Percentiles rank a stretch among this genome's conserved stretches.
phyloP scores from a whole-genome alignment of 2,329 filamentous ascomycete species.

The Fusarium chuoi region DNA sequence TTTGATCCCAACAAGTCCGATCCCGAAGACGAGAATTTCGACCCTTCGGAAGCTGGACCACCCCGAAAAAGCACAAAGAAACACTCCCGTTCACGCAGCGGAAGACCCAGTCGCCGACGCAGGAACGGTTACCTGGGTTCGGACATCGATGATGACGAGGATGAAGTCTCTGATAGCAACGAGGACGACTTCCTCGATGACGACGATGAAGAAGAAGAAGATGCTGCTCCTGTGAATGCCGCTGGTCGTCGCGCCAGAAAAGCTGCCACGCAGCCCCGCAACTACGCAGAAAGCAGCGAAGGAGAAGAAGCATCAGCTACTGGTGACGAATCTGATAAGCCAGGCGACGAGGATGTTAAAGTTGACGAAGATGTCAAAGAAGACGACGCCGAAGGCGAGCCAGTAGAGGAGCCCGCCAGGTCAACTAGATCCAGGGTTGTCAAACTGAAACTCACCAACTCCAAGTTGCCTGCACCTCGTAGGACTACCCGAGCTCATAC shows the following conservation, averaged over 20 bases:
- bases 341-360: constrained; percentile 42
- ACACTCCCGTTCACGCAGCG: constrained; percentile 51
- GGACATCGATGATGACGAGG: constrained; percentile 69
- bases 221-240: constrained; percentile 56
- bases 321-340: constrained; percentile 44
- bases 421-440: constrained; percentile 54
- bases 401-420: constrained; percentile 30
- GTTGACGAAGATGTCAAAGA: constrained; percentile 41
- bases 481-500: constrained; percentile 64
- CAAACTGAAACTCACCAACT: constrained; percentile 56
- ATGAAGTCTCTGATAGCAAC: constrained; percentile 64
- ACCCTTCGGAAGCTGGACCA: constrained; percentile 59
- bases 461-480: constrained; percentile 51
- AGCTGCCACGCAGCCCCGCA: constrained; percentile 57
- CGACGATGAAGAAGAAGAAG: constrained; percentile 55
- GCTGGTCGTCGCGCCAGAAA: constrained; percentile 62
- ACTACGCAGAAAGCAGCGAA: constrained; percentile 59
- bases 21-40: constrained; percentile 73
- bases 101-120: constrained; percentile 50
- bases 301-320: constrained; percentile 53
- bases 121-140: constrained; percentile 64
- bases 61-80: constrained; percentile 57
- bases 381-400: constrained; percentile 40
- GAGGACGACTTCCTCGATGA: constrained; percentile 61
- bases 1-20: constrained; percentile 76